Evolutionary conservation across 176 grass and related monocot genomes (phyloP).

Genomic region (bread wheat (Triticum aestivum)): DNA sequence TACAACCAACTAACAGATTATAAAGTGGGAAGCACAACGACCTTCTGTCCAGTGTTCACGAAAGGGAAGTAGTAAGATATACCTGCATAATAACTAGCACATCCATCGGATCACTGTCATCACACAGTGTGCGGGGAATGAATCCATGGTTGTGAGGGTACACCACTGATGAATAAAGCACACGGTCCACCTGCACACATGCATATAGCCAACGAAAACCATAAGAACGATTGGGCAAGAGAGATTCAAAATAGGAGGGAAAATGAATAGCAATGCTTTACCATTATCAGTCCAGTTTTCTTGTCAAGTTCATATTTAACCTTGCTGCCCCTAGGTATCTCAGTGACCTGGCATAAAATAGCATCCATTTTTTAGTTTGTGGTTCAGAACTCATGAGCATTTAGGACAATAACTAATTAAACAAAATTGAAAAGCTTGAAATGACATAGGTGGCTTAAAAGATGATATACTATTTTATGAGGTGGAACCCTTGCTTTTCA

Average conservation of each 20-base stretch:
- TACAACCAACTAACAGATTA: background rate
- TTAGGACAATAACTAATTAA: background rate
- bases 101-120: constrained; percentile 95
- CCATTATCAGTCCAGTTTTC: constrained; percentile 96
- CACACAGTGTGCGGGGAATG: constrained; percentile 95
- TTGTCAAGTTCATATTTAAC: constrained; percentile 99
- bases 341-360: constrained; percentile 61
- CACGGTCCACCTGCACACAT: constrained; percentile 70
- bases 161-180: constrained; percentile 94
- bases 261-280: background rate
- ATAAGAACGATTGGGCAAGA: background rate
- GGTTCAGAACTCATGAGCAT: background rate
- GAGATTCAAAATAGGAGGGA: background rate
- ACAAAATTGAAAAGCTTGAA: background rate
- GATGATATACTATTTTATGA: background rate
- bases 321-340: constrained; percentile 91
- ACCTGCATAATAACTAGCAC: constrained; percentile 99
- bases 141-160: constrained; percentile 99
- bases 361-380: background rate
- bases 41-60: background rate
- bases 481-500: background rate
- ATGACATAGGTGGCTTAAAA: background rate
- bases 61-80: background rate
- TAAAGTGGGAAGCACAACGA: background rate
- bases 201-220: background rate